These are phyloP conservation scores for Hanseniaspora vineae DNA, from an alignment of 805 yeast species.

Conservation along the genomic window DNA sequence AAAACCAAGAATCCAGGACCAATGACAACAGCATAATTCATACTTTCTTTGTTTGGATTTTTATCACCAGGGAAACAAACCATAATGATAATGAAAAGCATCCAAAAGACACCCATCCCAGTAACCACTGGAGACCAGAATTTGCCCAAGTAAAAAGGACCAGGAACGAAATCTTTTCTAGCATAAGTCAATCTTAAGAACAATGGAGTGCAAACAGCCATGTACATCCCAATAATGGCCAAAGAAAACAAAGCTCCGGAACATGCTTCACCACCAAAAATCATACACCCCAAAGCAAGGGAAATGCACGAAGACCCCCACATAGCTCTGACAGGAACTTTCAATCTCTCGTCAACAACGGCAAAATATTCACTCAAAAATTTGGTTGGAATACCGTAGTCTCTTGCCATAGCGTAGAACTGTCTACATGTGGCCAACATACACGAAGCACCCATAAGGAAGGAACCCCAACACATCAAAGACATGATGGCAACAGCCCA, in stretches of 20 bases:
- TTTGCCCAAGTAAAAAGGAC: constrained; percentile 51
- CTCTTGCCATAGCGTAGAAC: constrained; percentile 65
- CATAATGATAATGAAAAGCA: constrained; percentile 37
- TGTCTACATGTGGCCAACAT: constrained; percentile 36
- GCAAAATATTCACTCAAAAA: constrained; percentile 36
- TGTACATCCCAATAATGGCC: constrained; percentile 28
- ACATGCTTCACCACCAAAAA: constrained; percentile 30
- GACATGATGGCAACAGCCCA: constrained; percentile 58
- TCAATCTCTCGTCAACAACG: constrained; percentile 37
- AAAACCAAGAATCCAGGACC: constrained; percentile 48
- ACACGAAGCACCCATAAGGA: constrained; percentile 33
- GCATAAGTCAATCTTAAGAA: constrained; percentile 29
- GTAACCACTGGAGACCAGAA: constrained; percentile 32
- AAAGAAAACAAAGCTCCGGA: constrained; percentile 31
- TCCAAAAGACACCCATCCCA: constrained; percentile 35
- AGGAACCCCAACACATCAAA: constrained; percentile 45
- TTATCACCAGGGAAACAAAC: constrained; percentile 41
- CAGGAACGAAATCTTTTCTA: constrained; percentile 40
- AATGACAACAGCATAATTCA: constrained; percentile 62
- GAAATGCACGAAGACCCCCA: constrained; percentile 25
- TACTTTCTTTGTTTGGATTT: constrained; percentile 24
- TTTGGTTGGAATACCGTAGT: constrained; percentile 56
- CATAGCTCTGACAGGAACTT: constrained; percentile 55
- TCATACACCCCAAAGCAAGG: constrained; percentile 25
- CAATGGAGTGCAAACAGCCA: constrained; percentile 28